These are phyloP conservation scores for Saccharum hybrid DNA, from an alignment of 202 grass and related monocot genomes.

Conservation along the genomic window DNA sequence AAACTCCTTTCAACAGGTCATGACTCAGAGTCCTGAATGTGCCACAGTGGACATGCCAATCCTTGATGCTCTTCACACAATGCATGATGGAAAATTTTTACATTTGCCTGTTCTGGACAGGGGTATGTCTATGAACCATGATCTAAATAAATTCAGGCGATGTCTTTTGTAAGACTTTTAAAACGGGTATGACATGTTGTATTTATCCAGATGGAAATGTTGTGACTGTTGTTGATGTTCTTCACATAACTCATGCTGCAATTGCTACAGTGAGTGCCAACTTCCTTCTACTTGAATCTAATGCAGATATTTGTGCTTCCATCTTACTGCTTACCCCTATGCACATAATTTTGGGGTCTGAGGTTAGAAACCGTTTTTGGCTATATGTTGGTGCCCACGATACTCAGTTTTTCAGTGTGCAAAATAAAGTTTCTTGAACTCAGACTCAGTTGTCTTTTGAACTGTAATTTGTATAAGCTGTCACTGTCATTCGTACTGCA, in stretches of 20 bases:
- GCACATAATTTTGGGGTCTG: not conserved
- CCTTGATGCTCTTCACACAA: conserved; percentile 92
- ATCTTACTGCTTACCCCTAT: conserved; percentile 1
- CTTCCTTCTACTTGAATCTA: conserved; percentile 14
- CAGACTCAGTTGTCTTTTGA: not conserved
- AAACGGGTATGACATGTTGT: conserved; percentile 25
- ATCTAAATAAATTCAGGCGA: conserved; percentile 9
- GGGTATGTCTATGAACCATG: conserved; percentile 52
- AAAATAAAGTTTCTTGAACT: not conserved
- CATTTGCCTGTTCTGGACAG: conserved; percentile 91
- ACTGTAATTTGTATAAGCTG: not conserved
- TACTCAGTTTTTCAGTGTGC: not conserved
- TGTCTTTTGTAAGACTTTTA: conserved; percentile 10
- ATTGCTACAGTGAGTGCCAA: conserved; percentile 74
- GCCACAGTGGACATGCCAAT: conserved; percentile 82
- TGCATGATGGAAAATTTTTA: conserved; percentile 93
- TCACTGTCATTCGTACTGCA: conserved; percentile 4
- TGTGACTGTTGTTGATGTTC: conserved; percentile 90
- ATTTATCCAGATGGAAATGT: conserved; percentile 77
- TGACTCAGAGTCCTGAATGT: conserved; percentile 98
- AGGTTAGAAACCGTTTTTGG: not conserved
- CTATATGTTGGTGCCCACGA: conserved; percentile 9
- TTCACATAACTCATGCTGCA: conserved; percentile 96
- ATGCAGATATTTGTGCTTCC: not conserved
- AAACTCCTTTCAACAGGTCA: conserved; percentile 72